Evolutionary conservation across 164 flowering plant species (phyloP).

Genomic region (Dillenia suffruticosa): DNA sequence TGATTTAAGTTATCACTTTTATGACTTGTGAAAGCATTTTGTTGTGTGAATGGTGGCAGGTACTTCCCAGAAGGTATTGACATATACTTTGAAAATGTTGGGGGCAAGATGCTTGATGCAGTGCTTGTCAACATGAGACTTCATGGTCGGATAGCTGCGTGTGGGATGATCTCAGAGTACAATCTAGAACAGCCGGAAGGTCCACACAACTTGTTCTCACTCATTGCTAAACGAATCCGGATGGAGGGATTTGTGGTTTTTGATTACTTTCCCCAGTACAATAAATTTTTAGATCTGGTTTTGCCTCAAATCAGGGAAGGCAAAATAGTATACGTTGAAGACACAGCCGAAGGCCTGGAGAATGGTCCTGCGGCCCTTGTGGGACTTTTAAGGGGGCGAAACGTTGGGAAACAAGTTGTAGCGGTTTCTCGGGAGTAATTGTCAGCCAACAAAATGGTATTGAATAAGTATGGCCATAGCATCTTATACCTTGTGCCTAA

Average conservation of each 20-base stretch:
- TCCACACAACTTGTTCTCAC: conserved; percentile 17
- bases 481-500: too few relatives aligned
- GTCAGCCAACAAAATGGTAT: too few relatives aligned
- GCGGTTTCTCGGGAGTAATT: conserved; percentile 15
- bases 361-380: conserved; percentile 23
- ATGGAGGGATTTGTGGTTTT: conserved; percentile 30
- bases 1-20: neutral
- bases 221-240: conserved; percentile 20
- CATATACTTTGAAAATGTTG: conserved; percentile 38
- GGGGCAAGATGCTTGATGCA: conserved; percentile 44
- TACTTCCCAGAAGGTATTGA: conserved; percentile 27
- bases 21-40: too few relatives aligned
- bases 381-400: conserved; percentile 21
- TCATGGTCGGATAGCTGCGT: conserved; percentile 26
- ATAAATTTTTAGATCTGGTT: conserved; percentile 25
- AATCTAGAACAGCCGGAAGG: conserved; percentile 29
- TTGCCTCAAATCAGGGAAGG: conserved; percentile 22
- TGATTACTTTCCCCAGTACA: conserved; percentile 25
- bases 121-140: conserved; percentile 32
- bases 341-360: conserved; percentile 24
- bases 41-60: conserved; percentile 9
- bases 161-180: conserved; percentile 43
- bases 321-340: conserved; percentile 27
- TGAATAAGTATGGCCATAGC: too few relatives aligned
- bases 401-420: conserved; percentile 29